A percentile compares a stretch with the other conserved stretches of the same genome.
These are phyloP conservation scores for Colletotrichum tropicale DNA, from an alignment of 2,329 filamentous ascomycete genomes.

Conservation along the genomic window DNA sequence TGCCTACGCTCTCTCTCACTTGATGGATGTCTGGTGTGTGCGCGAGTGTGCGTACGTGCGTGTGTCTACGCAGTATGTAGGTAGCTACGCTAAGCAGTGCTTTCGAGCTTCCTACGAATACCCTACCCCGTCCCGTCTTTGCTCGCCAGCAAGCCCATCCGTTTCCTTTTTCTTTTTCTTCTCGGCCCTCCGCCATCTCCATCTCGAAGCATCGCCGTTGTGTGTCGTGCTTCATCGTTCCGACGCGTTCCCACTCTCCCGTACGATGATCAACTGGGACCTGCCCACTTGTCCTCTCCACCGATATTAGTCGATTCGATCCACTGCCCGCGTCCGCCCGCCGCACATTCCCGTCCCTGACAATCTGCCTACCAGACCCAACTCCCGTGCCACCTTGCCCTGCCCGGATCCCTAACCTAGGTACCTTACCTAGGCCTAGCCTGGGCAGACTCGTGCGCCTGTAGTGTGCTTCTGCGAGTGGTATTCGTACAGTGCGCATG, in stretches of 20 bases:
- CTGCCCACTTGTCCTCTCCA: constrained; percentile 9
- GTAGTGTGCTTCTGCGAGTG: background rate
- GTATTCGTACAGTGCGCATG: constrained; percentile 8
- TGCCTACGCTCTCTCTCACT: background rate
- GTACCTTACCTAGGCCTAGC: background rate
- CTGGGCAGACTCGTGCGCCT: background rate
- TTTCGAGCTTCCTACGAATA: background rate
- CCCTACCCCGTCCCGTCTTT: background rate
- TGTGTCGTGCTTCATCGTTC: constrained; percentile 2
- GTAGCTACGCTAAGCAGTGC: background rate
- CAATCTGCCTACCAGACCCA: background rate
- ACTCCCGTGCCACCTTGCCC: background rate
- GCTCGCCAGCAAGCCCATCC: background rate
- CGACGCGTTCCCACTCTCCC: constrained; percentile 2
- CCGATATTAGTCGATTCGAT: constrained; percentile 6
- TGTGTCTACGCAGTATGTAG: background rate
- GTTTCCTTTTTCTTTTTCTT: background rate
- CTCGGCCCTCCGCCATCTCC: background rate
- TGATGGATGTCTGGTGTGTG: background rate
- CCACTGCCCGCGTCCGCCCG: background rate
- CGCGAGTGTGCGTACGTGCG: background rate
- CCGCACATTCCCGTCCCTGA: constrained; percentile 8
- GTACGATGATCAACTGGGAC: constrained; percentile 9
- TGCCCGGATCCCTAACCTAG: background rate
- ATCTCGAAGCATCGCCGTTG: background rate